These are phyloP conservation scores for Pyrenophora tritici-repentis DNA, from an alignment of 2,329 filamentous ascomycete genomes.

Conservation along the genomic window DNA sequence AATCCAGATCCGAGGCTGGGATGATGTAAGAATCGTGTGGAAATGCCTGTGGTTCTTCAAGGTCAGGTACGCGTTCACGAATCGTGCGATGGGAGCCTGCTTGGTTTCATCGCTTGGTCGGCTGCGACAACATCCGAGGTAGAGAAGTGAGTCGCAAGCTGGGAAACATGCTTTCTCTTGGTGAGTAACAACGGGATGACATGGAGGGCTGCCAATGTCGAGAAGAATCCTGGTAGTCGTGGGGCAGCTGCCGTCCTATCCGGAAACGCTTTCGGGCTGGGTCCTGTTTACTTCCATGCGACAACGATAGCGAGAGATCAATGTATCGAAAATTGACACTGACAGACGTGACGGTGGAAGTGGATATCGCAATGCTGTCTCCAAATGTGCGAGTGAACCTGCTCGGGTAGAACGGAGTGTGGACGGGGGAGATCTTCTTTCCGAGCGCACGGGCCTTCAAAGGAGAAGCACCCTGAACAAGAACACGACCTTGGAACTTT, in stretches of 20 bases:
- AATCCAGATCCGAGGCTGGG: neutral
- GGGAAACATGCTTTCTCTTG: neutral
- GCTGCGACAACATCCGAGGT: conserved; percentile 6
- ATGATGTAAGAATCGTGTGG: conserved; percentile 6
- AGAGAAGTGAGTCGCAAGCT: neutral
- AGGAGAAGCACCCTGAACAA: neutral
- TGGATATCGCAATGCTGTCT: no score
- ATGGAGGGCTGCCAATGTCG: neutral
- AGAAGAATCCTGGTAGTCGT: neutral
- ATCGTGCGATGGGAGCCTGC: neutral
- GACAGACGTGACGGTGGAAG: no score
- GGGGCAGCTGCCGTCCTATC: neutral
- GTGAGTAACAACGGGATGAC: neutral
- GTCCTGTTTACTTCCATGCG: neutral
- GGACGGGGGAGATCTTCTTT: neutral
- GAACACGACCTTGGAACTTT: neutral
- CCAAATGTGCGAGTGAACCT: no score
- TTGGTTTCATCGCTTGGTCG: conserved; percentile 6
- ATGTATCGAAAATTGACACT: no score
- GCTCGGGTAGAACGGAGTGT: neutral
- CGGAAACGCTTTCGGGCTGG: neutral
- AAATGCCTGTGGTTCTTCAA: neutral
- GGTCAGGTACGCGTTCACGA: conserved; percentile 4
- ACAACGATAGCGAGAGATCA: no score
- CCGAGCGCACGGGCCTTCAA: neutral